These are phyloP conservation scores for Pyricularia grisea DNA, from an alignment of 2,329 filamentous ascomycete species.

Conservation along the genomic window DNA sequence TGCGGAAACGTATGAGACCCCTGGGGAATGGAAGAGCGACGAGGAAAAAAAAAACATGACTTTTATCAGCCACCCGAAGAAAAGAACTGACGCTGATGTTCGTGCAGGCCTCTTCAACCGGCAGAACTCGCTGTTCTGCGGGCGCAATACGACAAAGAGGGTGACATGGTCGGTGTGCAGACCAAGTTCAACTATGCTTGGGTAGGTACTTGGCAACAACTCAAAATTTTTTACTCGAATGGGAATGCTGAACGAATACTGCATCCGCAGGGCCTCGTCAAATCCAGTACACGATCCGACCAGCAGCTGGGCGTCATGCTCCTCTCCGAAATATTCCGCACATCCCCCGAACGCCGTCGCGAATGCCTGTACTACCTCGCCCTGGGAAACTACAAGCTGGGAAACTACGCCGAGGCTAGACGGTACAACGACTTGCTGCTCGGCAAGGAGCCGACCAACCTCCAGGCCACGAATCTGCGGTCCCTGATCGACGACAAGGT, in stretches of 20 bases:
- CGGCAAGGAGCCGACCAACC: constrained; percentile 82
- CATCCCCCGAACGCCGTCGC: constrained; percentile 81
- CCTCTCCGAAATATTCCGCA: constrained; percentile 93
- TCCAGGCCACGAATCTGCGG: constrained; percentile 82
- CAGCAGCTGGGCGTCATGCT: constrained; percentile 92
- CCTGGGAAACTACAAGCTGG: constrained; percentile 95
- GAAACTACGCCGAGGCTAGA: constrained; percentile 91
- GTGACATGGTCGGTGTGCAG: constrained; percentile 91
- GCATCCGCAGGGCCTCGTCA: constrained; percentile 73
- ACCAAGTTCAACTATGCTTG: constrained; percentile 99
- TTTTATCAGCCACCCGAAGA: constrained; percentile 8
- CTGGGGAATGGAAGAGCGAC: neutral
- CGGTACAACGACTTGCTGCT: constrained; percentile 90
- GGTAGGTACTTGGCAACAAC: constrained; percentile 42
- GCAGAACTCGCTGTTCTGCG: constrained; percentile 89
- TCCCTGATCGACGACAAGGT: constrained; percentile 93
- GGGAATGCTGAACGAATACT: neutral
- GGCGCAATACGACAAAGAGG: constrained; percentile 93
- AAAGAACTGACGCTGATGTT: constrained; percentile 5
- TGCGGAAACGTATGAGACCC: constrained; percentile 69
- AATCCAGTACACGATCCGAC: constrained; percentile 73
- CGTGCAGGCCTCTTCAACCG: constrained; percentile 68
- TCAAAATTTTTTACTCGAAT: neutral
- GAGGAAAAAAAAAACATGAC: neutral
- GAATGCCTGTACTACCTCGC: constrained; percentile 98